Evolutionary conservation across 495 filamentous ascomycete genomes (phyloP).

Genomic region (Hypomontagnella submonticulosa): DNA sequence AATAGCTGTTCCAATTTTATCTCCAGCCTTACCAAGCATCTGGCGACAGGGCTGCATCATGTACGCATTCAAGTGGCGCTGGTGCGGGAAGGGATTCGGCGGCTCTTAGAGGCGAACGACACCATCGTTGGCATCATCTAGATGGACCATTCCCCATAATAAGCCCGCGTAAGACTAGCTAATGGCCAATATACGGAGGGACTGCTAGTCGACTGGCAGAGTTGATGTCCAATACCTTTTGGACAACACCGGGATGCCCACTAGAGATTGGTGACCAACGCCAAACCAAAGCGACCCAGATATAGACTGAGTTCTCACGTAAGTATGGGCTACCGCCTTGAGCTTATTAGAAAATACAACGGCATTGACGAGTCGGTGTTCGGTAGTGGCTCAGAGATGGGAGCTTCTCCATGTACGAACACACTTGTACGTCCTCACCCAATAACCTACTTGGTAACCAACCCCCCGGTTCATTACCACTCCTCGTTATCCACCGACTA

Average conservation of each 20-base stretch:
- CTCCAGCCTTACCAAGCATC: conserved; percentile 41
- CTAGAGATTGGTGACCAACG: not conserved
- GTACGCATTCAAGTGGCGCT: conserved; percentile 12
- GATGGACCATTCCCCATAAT: not conserved
- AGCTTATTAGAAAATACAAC: no score
- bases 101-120: conserved; percentile 1
- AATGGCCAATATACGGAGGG: conserved; percentile 3
- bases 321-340: not conserved
- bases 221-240: not conserved
- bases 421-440: no score
- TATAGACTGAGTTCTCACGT: conserved; percentile 19
- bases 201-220: not conserved
- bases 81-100: conserved; percentile 8
- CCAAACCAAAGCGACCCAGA: not conserved
- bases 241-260: not conserved
- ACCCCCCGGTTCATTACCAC: conserved; percentile 1
- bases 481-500: conserved; percentile 3
- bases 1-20: conserved; percentile 39
- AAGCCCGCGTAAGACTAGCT: conserved; percentile 14
- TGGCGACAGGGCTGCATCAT: conserved; percentile 30
- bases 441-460: not conserved
- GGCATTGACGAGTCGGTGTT: no score
- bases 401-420: no score
- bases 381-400: no score
- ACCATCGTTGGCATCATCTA: not conserved